Conservation (phyloP, 23 red algal genomes). For the Gracilaria vermiculophylla region DNA sequence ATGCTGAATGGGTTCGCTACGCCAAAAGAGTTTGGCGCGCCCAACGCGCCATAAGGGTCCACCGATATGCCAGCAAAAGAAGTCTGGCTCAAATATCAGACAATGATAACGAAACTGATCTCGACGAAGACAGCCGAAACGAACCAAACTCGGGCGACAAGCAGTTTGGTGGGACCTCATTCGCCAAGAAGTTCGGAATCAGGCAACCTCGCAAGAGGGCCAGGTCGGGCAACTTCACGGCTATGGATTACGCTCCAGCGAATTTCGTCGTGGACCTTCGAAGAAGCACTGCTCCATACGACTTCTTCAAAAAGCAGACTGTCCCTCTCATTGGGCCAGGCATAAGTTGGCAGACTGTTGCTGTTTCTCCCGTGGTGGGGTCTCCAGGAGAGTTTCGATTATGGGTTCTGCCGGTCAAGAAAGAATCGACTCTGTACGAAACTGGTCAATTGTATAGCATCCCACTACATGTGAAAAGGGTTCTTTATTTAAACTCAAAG, state of each 20-base stretch:
- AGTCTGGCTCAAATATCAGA: background rate
- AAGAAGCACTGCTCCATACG: background rate
- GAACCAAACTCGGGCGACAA: background rate
- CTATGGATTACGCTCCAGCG: constrained; percentile 30
- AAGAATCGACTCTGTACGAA: constrained; percentile 13
- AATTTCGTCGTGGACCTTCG: constrained; percentile 48
- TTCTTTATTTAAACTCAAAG: constrained; percentile 56
- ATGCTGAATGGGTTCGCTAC: constrained; percentile 59
- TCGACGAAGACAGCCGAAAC: background rate
- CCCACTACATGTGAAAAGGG: constrained; percentile 58
- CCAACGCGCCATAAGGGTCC: constrained; percentile 40
- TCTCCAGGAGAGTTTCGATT: constrained; percentile 57
- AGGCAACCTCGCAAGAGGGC: background rate
- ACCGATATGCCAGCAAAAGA: constrained; percentile 46
- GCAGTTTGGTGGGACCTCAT: constrained; percentile 29
- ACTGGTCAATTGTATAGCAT: constrained; percentile 49
- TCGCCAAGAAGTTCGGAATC: constrained; percentile 33
- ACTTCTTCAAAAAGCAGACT: constrained; percentile 33
- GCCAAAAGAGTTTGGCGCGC: constrained; percentile 74
- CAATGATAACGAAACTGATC: background rate
- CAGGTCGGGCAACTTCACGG: background rate
- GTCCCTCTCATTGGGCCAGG: constrained; percentile 54
- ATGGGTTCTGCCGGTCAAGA: constrained; percentile 64
- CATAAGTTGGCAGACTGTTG: constrained; percentile 63
- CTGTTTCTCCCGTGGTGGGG: constrained; percentile 31